Base-by-base conservation (phyloP, 768 basidiomycete species). In the Cystofilobasidium ferigula region DNA sequence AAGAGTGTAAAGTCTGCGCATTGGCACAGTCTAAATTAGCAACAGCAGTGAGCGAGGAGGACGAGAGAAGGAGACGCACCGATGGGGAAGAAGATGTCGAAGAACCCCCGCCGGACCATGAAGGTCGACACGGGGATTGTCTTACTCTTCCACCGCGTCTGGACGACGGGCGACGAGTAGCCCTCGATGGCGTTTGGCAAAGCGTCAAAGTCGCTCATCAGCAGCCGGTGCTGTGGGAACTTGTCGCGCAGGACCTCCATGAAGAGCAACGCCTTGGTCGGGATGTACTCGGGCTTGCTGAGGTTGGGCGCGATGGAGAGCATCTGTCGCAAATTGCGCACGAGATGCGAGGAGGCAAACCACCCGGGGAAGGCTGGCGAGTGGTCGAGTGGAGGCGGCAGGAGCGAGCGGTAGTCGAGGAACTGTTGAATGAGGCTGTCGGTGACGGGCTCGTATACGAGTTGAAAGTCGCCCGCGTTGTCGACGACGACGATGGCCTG, bases 21-120 rank as follows among this genome's bases (percentile, higher is more conserved):
- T 26, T 34, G 32, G 36, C 42, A 26, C 30, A 74, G 80, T 20
- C 10, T 45, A 5, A n/a, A 26, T 81, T 81, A 61, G 82, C 83
- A 70, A 97, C 97, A 74, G 89, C 79, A 74, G 20, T 3, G 42
- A 26, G 53, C 24, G 26, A 54, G 62, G 34, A 36, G 34, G 20
- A 30, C 16, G 45, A 20, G 24, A 40, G 20, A 3, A n/a, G 26
- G 6, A 42, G 42, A 69, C 75, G 70, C 42, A 76, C 76, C 71
- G 16, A 94, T 98, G 13, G 95, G 95, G 79, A 99, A 99, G 79
- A 99, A 89, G 68, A 98, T 98, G 75, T 99, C 95, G 76, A 99
- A 99, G 78, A 85, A 93, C 10, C 95, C 95, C 72, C 88, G 94
- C 71, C 85, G 85, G 66, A 99, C 95, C 71, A 94, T 84, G 64